Conservation (phyloP, 352 stramenopile genomes). For the Pythium angustatum region DNA sequence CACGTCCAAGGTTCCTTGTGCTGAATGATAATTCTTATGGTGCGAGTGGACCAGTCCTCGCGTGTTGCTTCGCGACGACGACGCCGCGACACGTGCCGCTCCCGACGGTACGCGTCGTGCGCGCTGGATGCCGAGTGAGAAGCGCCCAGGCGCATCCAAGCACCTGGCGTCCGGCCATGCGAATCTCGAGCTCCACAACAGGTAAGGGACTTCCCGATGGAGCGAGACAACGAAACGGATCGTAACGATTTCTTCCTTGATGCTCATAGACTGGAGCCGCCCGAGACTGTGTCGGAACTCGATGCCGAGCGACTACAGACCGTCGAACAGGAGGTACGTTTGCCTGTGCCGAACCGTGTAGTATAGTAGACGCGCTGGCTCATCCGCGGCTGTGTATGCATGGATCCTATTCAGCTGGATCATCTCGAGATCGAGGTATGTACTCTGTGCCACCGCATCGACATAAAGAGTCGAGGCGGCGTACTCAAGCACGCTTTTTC, state of each 20-base stretch:
- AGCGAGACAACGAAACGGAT: too few species aligned
- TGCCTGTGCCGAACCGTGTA: neutral
- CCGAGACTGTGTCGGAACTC: slow-evolving; percentile 18
- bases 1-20: neutral
- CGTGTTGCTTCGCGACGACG: slow-evolving; percentile 34
- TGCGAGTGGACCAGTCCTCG: slow-evolving; percentile 22
- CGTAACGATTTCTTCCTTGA: too few species aligned
- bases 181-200: slow-evolving; percentile 2
- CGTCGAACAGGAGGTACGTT: slow-evolving; percentile 27
- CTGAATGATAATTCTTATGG: neutral
- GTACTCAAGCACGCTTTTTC: too few species aligned
- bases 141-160: slow-evolving; percentile 52
- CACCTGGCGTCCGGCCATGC: slow-evolving; percentile 31
- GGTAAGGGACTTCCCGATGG: too few species aligned
- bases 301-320: slow-evolving; percentile 15
- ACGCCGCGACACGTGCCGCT: slow-evolving; percentile 12
- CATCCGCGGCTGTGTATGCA: neutral
- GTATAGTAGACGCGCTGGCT: too few species aligned
- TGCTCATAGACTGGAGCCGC: slow-evolving; percentile 21
- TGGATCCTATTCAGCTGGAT: neutral
- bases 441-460: too few species aligned
- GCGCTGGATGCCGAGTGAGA: slow-evolving; percentile 57
- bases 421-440: slow-evolving; percentile 34
- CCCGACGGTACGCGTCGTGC: slow-evolving; percentile 1
- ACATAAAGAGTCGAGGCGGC: too few species aligned